These are phyloP conservation scores for Rutstroemia sp. DNA, from an alignment of 2,329 filamentous ascomycete genomes.

Conservation along the genomic window DNA sequence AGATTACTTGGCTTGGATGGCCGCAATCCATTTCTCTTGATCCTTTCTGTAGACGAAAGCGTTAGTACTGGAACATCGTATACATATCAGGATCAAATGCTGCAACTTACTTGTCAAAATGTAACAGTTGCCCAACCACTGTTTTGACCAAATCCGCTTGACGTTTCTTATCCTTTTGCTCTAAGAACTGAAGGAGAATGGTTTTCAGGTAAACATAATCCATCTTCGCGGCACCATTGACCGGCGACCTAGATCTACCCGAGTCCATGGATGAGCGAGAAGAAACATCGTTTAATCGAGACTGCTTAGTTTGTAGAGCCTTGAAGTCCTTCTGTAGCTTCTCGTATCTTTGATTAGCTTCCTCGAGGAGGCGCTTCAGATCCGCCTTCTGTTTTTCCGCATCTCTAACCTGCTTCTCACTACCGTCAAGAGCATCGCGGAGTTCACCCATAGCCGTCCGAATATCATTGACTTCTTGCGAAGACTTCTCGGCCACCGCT, in stretches of 20 bases:
- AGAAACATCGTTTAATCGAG: slow-evolving; percentile 25
- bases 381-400: slow-evolving; percentile 76
- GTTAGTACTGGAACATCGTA: background rate
- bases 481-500: slow-evolving; percentile 57
- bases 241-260: slow-evolving; percentile 25
- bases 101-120: slow-evolving; percentile 63
- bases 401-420: slow-evolving; percentile 76
- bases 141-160: slow-evolving; percentile 65
- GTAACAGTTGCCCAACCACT: slow-evolving; percentile 67
- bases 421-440: slow-evolving; percentile 74
- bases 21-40: slow-evolving; percentile 80
- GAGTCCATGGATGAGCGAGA: slow-evolving; percentile 28
- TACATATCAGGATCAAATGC: background rate
- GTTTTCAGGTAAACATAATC: slow-evolving; percentile 62
- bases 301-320: slow-evolving; percentile 39
- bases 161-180: slow-evolving; percentile 71
- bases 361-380: slow-evolving; percentile 67
- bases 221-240: slow-evolving; percentile 19
- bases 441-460: slow-evolving; percentile 70
- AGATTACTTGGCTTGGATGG: slow-evolving; percentile 38
- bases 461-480: slow-evolving; percentile 68
- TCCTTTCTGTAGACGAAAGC: slow-evolving; percentile 46
- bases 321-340: slow-evolving; percentile 66
- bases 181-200: slow-evolving; percentile 72
- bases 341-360: slow-evolving; percentile 69